These are phyloP conservation scores for Funneliformis mosseae DNA, from an alignment of 192 early-diverging fungal species.

Conservation along the genomic window DNA sequence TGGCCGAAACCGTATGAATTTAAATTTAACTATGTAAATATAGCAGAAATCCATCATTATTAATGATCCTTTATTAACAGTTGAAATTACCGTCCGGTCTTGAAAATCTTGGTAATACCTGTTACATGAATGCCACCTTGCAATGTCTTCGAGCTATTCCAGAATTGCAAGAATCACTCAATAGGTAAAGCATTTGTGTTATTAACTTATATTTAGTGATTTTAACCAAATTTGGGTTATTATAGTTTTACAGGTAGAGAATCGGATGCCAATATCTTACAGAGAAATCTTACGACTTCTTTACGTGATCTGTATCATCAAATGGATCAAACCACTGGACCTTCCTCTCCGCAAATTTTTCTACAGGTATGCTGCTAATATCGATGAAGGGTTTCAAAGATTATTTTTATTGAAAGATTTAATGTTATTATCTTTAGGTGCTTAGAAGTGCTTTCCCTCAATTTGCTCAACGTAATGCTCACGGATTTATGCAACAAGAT, in stretches of 20 bases:
- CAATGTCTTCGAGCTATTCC: conserved; percentile 92
- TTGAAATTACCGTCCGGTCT: conserved; percentile 90
- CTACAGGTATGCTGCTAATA: conserved; percentile 53
- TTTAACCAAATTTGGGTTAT: conserved; percentile 19
- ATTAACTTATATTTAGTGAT: background rate
- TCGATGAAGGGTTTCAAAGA: too few species aligned
- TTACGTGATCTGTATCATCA: conserved; percentile 75
- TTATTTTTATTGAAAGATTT: background rate
- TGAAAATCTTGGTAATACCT: conserved; percentile 91
- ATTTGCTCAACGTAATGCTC: conserved; percentile 78
- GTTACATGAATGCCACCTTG: conserved; percentile 87
- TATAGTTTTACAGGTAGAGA: conserved; percentile 51
- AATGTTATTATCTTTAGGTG: conserved; percentile 40
- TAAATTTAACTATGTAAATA: background rate
- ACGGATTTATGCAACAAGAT: conserved; percentile 91
- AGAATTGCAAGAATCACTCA: conserved; percentile 69
- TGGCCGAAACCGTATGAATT: conserved; percentile 75
- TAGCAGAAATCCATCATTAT: background rate
- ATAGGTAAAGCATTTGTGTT: conserved; percentile 43
- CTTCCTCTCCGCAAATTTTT: conserved; percentile 79
- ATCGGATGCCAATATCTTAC: conserved; percentile 48
- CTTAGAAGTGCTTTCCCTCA: conserved; percentile 83
- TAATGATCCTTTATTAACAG: conserved; percentile 43
- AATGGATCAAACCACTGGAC: conserved; percentile 67
- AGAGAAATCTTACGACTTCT: conserved; percentile 66